Evolutionary conservation across 129 eudicot species (phyloP), one percentile per base, ranked within the genome.

Genomic region (Apium graveolens): DNA sequence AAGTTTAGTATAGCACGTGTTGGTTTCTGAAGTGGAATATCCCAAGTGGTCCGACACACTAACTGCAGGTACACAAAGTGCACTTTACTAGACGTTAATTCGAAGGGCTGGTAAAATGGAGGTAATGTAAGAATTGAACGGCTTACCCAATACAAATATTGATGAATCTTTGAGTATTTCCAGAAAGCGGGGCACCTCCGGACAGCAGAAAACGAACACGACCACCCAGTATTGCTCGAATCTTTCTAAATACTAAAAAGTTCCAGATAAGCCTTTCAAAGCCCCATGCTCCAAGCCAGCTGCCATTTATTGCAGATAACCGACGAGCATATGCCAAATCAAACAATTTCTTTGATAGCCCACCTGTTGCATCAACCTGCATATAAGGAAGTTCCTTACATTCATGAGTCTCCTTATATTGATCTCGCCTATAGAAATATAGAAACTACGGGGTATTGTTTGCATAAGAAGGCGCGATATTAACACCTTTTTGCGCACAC

Each of bases 271-370:
- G 80, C 88, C 83, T 94, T 86, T 94, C 98, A 37, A 90, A 73
- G 39, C 97, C 98, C 96, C 98, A 88, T 53, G 97, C 98, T 35
- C 98, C 98, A 78, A 93, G 83, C 98, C 98, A 94, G 80, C 92
- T 94, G 32, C 98, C 98, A 72, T 95, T 91, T 74, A 91, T 88
- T 41, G 98, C 96, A 80, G 92, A 83, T 62, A 95, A 81, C 70
- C 94, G 88, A 37, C 98, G 97, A 73, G 82, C 65, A 81, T 90
- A 95, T 12, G 91, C 97, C 81, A 95, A 81, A 76, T 90, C 82
- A 86, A 95, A 95, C 87, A 95, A 81, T 84, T 66, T 87, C 86
- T 87, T 91, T 51, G 96, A 83, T 76, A 88, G 55, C 70, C 98
- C 98, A 78, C 97, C 98, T 74, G 88, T 88, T 81, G 91, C 87